These are phyloP conservation scores for Aurantiochytrium sp. DNA, from an alignment of 108 stramenopile genomes.

Conservation along the genomic window DNA sequence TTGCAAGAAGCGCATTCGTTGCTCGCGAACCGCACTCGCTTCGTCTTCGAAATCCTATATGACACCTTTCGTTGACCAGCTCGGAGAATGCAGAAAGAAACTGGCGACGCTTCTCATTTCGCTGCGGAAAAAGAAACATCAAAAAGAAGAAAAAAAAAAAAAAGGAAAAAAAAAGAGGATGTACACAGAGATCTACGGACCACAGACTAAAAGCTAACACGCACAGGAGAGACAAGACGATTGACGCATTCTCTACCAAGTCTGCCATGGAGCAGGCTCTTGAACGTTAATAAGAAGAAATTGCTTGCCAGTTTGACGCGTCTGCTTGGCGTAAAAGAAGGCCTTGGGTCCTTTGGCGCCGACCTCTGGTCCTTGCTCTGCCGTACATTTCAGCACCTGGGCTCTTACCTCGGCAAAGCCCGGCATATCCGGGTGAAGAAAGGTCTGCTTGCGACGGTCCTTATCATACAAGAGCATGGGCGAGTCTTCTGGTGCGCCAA, in stretches of 20 bases:
- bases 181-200: neutral
- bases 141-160: neutral
- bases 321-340: neutral
- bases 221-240: neutral
- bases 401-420: neutral
- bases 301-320: neutral
- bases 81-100: too few species aligned
- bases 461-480: conserved; percentile 5
- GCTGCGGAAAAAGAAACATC: neutral
- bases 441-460: neutral
- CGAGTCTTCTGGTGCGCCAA: neutral
- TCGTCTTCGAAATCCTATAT: too few species aligned
- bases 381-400: neutral
- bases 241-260: neutral
- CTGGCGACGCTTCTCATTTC: too few species aligned
- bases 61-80: too few species aligned
- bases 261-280: neutral
- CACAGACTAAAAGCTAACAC: neutral
- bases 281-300: neutral
- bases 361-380: neutral
- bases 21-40: too few species aligned
- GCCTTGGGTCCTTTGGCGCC: neutral
- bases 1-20: too few species aligned
- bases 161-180: neutral
- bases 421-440: neutral